Base-by-base conservation (phyloP, 2,329 filamentous ascomycete genomes). In the Gremmenia infestans region DNA sequence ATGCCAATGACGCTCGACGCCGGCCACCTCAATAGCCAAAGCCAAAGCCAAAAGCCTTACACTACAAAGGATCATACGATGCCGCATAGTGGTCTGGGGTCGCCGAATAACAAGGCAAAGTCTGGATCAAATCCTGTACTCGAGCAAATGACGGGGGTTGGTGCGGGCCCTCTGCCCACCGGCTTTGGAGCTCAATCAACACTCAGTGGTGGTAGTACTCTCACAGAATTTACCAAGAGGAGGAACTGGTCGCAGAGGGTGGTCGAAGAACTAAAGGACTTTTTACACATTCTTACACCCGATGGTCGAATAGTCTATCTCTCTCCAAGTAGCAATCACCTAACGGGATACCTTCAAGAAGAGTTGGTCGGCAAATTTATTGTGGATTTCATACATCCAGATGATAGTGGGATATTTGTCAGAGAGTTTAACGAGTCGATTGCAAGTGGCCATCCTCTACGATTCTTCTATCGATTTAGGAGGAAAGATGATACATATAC, bases 341-440 rank as follows among this genome's bases (percentile, higher is more conserved):
- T 97, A 40, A 93, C 89, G 2, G 92, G 92, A 48, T 93, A 91
- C 72, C 78, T 82, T 17, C 74, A 82, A 1, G 78, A 83, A 4
- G 86, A 92, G 63, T 76, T 97, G 36, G 76, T 87, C 56, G 88
- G 91, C 59, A 82, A 80, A 61, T 88, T 91, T 66, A 81, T 97
- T 53, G 85, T 84, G 50, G 89, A 96, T 50, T 85, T 89, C 63
- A 86, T 97, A 56, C 93, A 97, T 70, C 82, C 86, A 5, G 91
- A 96, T 71, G 92, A 97, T 72, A 84, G 85, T 61, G 83, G 83
- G 54, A 85, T 93, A 60, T 95, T 96, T 68, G 83, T 91, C 54
- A 82, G 89, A 52, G 91, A 97, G 70, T 86, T 97, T 76, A 91
- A 94, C 71, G 90, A 96, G 70, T 89, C 87, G 15, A 93, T 96